Base-by-base conservation (phyloP, 2,329 filamentous ascomycete genomes). In the Microdochium trichocladiopsis region DNA sequence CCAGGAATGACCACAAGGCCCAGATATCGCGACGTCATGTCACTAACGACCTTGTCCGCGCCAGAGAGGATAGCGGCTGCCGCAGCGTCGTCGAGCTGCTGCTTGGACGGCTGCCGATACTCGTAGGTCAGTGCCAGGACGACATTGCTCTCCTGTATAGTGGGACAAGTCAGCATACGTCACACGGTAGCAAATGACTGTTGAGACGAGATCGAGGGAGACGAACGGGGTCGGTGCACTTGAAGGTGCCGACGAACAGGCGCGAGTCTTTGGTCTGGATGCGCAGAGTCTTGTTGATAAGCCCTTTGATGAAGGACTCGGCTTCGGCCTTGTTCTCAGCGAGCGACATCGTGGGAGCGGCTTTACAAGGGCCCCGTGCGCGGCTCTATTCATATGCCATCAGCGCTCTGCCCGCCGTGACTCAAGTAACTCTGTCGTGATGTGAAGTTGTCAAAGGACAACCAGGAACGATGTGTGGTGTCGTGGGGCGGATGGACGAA, bases 1-100 rank as follows among this genome's bases (percentile, higher is more conserved):
- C 93, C 92, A 0, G 94, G 94, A 3, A 99, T 83, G 23, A 96
- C 92, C 2, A 99, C 84, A 24, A 97, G 72, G 0, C 94, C 94
- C 22, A 99, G 81, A 64, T 90, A 95, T 51, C 94, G 83, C 59
- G 88, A 91, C 24, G 83, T 87, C 84, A 95, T 88, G 60, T 90
- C 81, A 51, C 89, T 70, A 56, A 78, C 80, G 52, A 87, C 64
- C 14, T 69, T 74, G 22, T 67, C 69, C 2, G 72, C 71, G 11
- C 66, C 60, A 8, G 69, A 65, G 4, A 31, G 51, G 2, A 61
- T 61, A 14, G 63, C 62, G n/a, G 58, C 61, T 1, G 61, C 57
- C 18, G 66, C 64, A 16, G 69, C 66, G 51, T 72, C 71, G 10
- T 69, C 66, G 3, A 71, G 60, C 51, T 76, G 71, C 41, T 76